A percentile compares a stretch with the other conserved stretches of the same genome.
phyloP scores from a whole-genome alignment of 345 rosid genomes.

The Syzygium grande region DNA sequence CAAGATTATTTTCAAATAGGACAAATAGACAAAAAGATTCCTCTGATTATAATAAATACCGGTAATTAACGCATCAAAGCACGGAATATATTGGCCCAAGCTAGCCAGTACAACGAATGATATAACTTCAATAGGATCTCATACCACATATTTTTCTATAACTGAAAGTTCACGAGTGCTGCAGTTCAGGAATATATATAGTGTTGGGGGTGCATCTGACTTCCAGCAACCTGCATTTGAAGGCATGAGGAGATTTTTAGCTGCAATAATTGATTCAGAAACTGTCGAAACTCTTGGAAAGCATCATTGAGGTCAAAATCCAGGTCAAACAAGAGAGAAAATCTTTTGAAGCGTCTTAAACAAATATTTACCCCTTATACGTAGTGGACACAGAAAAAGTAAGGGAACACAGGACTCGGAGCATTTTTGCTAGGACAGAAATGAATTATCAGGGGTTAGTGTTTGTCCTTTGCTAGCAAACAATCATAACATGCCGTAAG shows the following conservation, averaged over 20 bases:
- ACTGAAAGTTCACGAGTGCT: conserved; percentile 83
- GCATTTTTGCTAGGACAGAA: not conserved
- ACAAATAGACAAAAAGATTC: not conserved
- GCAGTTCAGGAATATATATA: conserved; percentile 73
- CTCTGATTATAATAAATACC: not conserved
- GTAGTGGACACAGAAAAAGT: not conserved
- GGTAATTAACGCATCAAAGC: not conserved
- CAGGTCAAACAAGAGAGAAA: not conserved
- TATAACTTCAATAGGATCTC: not conserved
- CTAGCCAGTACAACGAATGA: not conserved
- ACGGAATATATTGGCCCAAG: not conserved
- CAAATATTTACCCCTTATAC: not conserved
- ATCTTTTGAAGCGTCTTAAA: not conserved
- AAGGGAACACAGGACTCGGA: not conserved
- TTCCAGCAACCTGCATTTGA: conserved; percentile 66
- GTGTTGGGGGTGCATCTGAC: conserved; percentile 69
- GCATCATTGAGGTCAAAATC: not conserved
- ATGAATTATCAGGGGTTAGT: not conserved
- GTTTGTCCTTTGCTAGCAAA: not conserved
- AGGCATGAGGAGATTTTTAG: not conserved
- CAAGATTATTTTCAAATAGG: not conserved
- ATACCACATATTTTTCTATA: conserved; percentile 93
- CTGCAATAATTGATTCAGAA: not conserved
- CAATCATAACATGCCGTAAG: conserved; percentile 3
- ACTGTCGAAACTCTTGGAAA: not conserved